Evolutionary conservation across 192 early-diverging fungal genomes (phyloP).

Genomic region (Backusella tarrabulga): DNA sequence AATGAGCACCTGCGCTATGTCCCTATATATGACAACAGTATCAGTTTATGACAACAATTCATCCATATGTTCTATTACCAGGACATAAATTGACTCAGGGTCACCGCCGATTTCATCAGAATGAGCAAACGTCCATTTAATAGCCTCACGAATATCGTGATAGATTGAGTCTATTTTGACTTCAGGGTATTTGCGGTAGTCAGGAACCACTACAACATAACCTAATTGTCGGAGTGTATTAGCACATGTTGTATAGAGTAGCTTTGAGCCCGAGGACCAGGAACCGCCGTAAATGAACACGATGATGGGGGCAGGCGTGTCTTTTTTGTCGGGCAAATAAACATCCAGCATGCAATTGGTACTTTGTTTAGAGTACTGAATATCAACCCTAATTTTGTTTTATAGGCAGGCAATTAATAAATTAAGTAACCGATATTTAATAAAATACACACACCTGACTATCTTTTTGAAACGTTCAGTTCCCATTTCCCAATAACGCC

Average conservation of each 20-base stretch:
- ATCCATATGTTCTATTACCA: slow-evolving; percentile 26
- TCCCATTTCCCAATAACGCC: slow-evolving; percentile 33
- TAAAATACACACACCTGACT: slow-evolving; percentile 22
- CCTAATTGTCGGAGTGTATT: slow-evolving; percentile 50
- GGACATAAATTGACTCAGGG: slow-evolving; percentile 33
- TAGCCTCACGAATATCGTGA: slow-evolving; percentile 45
- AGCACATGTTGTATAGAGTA: slow-evolving; percentile 46
- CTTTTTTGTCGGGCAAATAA: slow-evolving; percentile 21
- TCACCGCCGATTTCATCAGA: slow-evolving; percentile 32
- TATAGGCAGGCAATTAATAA: neutral
- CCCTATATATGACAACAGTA: slow-evolving; percentile 28
- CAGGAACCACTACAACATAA: slow-evolving; percentile 53
- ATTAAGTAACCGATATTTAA: neutral
- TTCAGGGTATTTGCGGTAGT: slow-evolving; percentile 52
- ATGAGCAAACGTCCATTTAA: slow-evolving; percentile 47
- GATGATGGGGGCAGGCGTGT: slow-evolving; percentile 38
- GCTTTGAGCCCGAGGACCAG: slow-evolving; percentile 51
- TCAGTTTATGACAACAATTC: neutral
- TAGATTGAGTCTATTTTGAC: slow-evolving; percentile 42
- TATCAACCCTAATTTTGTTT: slow-evolving; percentile 21
- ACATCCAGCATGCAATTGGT: slow-evolving; percentile 22
- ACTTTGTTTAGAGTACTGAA: slow-evolving; percentile 21
- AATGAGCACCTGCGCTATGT: slow-evolving; percentile 45
- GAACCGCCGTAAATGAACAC: slow-evolving; percentile 57
- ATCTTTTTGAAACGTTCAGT: slow-evolving; percentile 23